phyloP scores from a whole-genome alignment of 306 rosid genomes.

The Vigna hirtella region DNA sequence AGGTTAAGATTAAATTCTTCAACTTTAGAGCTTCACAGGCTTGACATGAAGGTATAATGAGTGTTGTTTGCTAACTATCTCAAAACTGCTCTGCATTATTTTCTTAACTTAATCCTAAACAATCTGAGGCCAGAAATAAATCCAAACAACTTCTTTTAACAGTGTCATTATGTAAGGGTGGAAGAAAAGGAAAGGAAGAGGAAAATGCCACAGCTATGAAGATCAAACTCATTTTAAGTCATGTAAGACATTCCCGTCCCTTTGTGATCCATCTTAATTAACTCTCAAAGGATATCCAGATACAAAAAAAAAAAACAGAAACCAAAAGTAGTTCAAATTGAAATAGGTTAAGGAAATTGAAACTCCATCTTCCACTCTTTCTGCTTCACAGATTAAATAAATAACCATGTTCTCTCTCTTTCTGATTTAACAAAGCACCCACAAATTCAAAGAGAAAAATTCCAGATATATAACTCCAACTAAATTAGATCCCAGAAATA shows the following conservation, averaged over 20 bases:
- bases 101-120: not conserved
- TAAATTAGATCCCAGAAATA: constrained; percentile 15
- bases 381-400: constrained; percentile 16
- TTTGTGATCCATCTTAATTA: not conserved
- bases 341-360: constrained; percentile 11
- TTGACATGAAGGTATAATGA: not conserved
- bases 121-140: not conserved
- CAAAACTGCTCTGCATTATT: constrained; percentile 4
- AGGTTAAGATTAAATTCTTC: constrained; percentile 2
- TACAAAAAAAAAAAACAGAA: too few species aligned
- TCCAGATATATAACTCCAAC: not conserved
- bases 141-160: not conserved
- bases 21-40: not conserved
- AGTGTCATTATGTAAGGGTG: not conserved
- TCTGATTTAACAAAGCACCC: constrained; percentile 14
- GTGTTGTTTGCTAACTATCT: not conserved
- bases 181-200: constrained; percentile 11
- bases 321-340: too few species aligned
- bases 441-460: constrained; percentile 1
- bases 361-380: constrained; percentile 30
- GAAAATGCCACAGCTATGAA: not conserved
- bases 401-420: not conserved
- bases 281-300: constrained; percentile 14
- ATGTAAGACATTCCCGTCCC: not conserved
- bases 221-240: not conserved